Conservation (phyloP, 164 flowering plant species). For the Tinospora cordifolia region DNA sequence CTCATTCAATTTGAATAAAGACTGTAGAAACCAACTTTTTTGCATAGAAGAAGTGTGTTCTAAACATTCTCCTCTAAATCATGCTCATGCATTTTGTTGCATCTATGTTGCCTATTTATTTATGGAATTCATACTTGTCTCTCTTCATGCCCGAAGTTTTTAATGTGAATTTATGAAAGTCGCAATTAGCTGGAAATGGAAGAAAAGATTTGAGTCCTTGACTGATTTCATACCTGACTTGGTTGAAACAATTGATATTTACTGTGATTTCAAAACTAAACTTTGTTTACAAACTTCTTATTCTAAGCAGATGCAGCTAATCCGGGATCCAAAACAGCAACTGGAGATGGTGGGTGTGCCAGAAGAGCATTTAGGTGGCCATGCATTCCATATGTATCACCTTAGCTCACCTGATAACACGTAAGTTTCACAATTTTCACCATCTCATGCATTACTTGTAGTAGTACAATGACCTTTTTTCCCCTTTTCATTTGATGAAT, state of each 20-base stretch:
- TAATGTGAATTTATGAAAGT: not conserved
- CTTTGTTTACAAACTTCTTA: not conserved
- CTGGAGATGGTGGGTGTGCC: slow-evolving; percentile 92
- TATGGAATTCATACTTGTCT: not conserved
- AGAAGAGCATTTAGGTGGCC: slow-evolving; percentile 70
- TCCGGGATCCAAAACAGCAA: slow-evolving; percentile 73
- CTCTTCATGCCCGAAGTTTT: not conserved
- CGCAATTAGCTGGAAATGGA: not conserved
- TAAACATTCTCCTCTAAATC: too few relatives aligned
- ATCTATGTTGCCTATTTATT: not conserved
- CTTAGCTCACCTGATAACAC: slow-evolving; percentile 80
- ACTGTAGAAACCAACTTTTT: too few relatives aligned
- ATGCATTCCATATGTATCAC: slow-evolving; percentile 90
- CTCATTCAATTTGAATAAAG: not conserved
- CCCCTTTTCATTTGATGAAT: slow-evolving; percentile 3
- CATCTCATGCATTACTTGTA: not conserved
- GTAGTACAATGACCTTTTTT: not conserved
- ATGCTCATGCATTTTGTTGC: not conserved
- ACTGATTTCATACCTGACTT: not conserved
- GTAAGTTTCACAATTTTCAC: slow-evolving; percentile 28
- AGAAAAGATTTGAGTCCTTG: not conserved
- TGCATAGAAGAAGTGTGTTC: too few relatives aligned
- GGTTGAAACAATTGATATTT: not conserved
- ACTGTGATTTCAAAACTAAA: not conserved
- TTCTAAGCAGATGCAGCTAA: slow-evolving; percentile 46